phyloP scores from a whole-genome alignment of 169 alveolate genomes.

The Theileria annulata region DNA sequence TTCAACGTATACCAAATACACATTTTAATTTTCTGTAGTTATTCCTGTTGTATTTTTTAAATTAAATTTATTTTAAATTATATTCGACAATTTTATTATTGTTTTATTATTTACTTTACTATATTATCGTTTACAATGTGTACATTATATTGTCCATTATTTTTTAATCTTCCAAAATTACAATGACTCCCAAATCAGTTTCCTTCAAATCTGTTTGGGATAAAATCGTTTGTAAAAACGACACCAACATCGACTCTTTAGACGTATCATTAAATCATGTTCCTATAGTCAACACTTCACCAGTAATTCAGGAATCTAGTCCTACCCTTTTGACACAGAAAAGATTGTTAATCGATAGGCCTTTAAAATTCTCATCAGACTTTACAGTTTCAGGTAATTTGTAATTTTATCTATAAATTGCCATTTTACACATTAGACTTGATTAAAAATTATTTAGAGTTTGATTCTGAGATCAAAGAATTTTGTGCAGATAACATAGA shows the following conservation, averaged over 20 bases:
- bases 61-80: background rate
- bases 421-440: background rate
- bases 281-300: constrained; percentile 21
- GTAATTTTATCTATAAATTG: background rate
- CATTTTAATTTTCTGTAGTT: background rate
- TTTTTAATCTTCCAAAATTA: background rate
- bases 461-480: constrained; percentile 3
- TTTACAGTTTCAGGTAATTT: background rate
- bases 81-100: background rate
- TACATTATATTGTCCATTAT: background rate
- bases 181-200: constrained; percentile 50
- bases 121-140: background rate
- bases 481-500: background rate
- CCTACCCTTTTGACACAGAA: background rate
- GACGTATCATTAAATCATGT: constrained; percentile 28
- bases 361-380: constrained; percentile 3
- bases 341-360: constrained; percentile 5
- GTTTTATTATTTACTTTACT: background rate
- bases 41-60: background rate
- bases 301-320: background rate
- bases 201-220: constrained; percentile 60
- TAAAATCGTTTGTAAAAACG: constrained; percentile 29
- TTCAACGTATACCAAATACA: background rate
- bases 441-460: background rate
- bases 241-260: constrained; percentile 18